Evolutionary conservation across 805 yeast species (phyloP).

Genomic region (Schizosaccharomyces lindneri): DNA sequence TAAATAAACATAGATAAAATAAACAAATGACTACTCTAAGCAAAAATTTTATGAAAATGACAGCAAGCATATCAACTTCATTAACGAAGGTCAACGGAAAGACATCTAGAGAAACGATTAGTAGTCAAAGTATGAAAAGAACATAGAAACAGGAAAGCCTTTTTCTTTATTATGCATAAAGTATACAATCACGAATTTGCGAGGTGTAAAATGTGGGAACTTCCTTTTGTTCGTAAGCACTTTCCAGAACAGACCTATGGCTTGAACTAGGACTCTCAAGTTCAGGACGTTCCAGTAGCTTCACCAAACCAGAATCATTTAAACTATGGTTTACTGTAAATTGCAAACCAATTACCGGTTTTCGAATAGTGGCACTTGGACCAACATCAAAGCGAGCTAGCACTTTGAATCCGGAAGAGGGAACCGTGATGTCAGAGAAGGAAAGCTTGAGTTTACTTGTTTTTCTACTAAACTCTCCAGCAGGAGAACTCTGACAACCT

Average conservation of each 20-base stretch:
- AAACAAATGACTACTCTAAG: too few relatives aligned
- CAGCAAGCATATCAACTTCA: too few relatives aligned
- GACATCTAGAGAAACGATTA: background rate
- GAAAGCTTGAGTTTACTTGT: background rate
- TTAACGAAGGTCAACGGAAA: background rate
- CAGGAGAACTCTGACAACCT: background rate
- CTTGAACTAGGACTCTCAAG: background rate
- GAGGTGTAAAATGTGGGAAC: background rate
- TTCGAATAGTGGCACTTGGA: background rate
- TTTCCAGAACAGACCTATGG: background rate
- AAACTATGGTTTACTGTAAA: background rate
- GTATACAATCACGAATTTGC: background rate
- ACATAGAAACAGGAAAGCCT: background rate
- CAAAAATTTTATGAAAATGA: too few relatives aligned
- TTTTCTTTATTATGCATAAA: background rate
- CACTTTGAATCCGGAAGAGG: background rate
- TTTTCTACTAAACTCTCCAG: background rate
- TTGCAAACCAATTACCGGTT: background rate
- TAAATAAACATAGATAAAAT: too few relatives aligned
- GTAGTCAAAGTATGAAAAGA: background rate
- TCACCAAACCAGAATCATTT: background rate
- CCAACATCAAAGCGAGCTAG: background rate
- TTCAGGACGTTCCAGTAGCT: background rate
- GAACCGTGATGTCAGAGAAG: background rate
- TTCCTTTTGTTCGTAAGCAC: background rate